phyloP scores from a whole-genome alignment of 2,329 filamentous ascomycete species.

The Penicillium sp. region DNA sequence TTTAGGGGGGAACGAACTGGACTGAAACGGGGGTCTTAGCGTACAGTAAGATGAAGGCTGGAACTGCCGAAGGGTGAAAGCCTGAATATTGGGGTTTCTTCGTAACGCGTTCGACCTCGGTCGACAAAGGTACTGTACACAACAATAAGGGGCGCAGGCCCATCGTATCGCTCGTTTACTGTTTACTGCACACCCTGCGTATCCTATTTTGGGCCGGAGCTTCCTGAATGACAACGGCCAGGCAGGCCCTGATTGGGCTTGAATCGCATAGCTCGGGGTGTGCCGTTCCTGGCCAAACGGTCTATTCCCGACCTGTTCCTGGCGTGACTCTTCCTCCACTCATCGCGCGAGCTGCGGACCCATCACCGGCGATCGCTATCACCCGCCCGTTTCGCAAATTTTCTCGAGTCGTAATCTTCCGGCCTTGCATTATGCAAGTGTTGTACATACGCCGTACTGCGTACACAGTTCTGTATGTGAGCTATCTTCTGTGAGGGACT shows the following conservation, averaged over 20 bases:
- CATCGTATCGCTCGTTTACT: neutral
- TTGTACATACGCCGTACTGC: neutral
- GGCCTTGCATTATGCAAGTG: neutral
- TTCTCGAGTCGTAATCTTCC: neutral
- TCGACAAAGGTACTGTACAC: no score
- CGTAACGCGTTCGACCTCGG: neutral
- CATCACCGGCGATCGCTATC: slow-evolving; percentile 23
- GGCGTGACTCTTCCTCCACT: slow-evolving; percentile 16
- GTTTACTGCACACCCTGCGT: neutral
- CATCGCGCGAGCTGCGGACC: slow-evolving; percentile 13
- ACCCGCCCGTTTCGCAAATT: slow-evolving; percentile 10
- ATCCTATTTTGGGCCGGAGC: neutral
- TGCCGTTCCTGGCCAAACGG: slow-evolving; percentile 4
- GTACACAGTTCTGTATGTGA: slow-evolving; percentile 4
- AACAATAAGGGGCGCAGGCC: neutral
- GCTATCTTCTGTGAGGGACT: slow-evolving; percentile 15
- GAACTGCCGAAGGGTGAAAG: neutral
- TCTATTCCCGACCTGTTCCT: slow-evolving; percentile 10
- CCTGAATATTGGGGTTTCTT: neutral
- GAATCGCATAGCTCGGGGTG: neutral
- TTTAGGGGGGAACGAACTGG: neutral
- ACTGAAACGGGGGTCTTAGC: neutral
- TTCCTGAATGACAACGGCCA: neutral
- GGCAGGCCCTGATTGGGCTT: slow-evolving; percentile 1
- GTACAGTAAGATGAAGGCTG: neutral